These are phyloP conservation scores for Tylopilus subfusipes DNA, from an alignment of 768 basidiomycete species.

Conservation along the genomic window DNA sequence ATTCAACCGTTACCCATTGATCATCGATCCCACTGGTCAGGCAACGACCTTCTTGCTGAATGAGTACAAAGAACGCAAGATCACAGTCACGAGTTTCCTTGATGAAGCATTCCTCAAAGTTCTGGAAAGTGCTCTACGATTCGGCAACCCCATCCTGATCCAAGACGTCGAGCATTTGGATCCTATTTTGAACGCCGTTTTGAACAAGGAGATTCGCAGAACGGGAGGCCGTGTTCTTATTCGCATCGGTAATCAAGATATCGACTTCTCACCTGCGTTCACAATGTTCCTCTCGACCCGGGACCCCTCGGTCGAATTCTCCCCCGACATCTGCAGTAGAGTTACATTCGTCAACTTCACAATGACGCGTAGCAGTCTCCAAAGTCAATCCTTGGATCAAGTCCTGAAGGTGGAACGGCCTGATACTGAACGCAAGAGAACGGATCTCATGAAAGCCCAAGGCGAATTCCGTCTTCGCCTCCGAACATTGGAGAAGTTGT, in stretches of 20 bases:
- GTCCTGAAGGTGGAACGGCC: conserved; percentile 96
- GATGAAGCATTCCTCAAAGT: conserved; percentile 99
- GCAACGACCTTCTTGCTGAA: conserved; percentile 92
- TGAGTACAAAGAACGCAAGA: conserved; percentile 94
- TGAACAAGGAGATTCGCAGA: conserved; percentile 93
- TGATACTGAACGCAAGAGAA: conserved; percentile 92
- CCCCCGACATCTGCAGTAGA: conserved; percentile 97
- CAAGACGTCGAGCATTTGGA: conserved; percentile 98
- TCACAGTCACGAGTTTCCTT: conserved; percentile 96
- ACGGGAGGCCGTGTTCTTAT: conserved; percentile 98
- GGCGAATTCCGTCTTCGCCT: conserved; percentile 95
- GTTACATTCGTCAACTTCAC: conserved; percentile 96
- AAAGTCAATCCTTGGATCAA: conserved; percentile 96
- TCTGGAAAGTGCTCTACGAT: conserved; percentile 96
- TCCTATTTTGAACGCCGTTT: conserved; percentile 93
- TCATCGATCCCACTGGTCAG: conserved; percentile 98
- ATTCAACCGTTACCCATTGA: conserved; percentile 95
- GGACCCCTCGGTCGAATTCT: conserved; percentile 96
- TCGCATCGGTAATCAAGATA: conserved; percentile 94
- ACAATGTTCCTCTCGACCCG: conserved; percentile 98
- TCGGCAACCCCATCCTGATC: conserved; percentile 95
- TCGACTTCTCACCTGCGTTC: conserved; percentile 99
- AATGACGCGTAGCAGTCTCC: conserved; percentile 97
- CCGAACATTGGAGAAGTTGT: conserved; percentile 86
- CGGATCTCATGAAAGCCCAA: conserved; percentile 96